These are phyloP conservation scores for Penicillium sclerotigenum DNA, from an alignment of 2,329 filamentous ascomycete genomes.

Conservation along the genomic window DNA sequence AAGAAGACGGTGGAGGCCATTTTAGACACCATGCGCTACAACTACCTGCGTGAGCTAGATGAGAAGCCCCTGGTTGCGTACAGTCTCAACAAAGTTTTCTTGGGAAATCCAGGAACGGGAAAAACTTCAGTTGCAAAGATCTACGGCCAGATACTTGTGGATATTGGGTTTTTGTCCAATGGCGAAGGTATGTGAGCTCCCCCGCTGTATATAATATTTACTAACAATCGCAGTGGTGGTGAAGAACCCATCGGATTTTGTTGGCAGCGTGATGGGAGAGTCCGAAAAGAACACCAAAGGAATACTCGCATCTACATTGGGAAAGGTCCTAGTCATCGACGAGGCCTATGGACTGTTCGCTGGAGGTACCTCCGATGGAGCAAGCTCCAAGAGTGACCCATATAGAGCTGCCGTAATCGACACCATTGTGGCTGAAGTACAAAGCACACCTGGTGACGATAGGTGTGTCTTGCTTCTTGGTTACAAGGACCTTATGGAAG, in stretches of 20 bases:
- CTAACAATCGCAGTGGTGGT: constrained; percentile 54
- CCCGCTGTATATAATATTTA: background rate
- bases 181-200: constrained; percentile 56
- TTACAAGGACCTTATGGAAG: constrained; percentile 66
- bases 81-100: constrained; percentile 65
- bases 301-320: constrained; percentile 62
- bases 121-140: constrained; percentile 74
- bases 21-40: constrained; percentile 59
- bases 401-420: constrained; percentile 67
- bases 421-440: constrained; percentile 70
- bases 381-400: constrained; percentile 38
- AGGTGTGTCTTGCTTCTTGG: constrained; percentile 69
- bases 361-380: constrained; percentile 25
- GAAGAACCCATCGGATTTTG: constrained; percentile 72
- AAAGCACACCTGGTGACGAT: constrained; percentile 67
- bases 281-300: constrained; percentile 71
- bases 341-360: constrained; percentile 68
- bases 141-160: constrained; percentile 65
- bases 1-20: constrained; percentile 60
- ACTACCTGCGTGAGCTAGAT: constrained; percentile 63
- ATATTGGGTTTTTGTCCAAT: constrained; percentile 64
- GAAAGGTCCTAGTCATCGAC: constrained; percentile 77
- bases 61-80: constrained; percentile 60
- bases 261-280: constrained; percentile 60
- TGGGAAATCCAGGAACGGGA: constrained; percentile 70